A percentile compares a stretch with the other conserved stretches of the same genome.
Evolutionary conservation across 2,329 filamentous ascomycete species (phyloP).

Genomic region (Fusarium secorum): DNA sequence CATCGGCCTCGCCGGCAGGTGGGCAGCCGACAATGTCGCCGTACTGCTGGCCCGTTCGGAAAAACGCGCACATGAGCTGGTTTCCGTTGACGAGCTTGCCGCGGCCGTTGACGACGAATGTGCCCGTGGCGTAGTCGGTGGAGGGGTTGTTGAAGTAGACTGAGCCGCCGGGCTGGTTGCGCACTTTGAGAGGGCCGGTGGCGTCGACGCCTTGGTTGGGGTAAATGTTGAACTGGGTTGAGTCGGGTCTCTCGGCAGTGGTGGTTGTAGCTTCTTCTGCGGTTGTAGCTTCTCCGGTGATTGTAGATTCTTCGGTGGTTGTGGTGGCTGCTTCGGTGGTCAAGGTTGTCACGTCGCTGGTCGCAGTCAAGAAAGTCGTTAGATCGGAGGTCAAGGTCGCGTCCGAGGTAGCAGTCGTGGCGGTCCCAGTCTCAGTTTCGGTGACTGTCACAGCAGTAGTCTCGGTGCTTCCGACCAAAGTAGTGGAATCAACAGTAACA

Average conservation of each 20-base stretch:
- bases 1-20: rapidly evolving
- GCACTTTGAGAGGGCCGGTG: neutral
- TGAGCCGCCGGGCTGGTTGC: neutral
- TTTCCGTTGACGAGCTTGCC: neutral
- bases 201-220: neutral
- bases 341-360: neutral
- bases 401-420: neutral
- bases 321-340: neutral
- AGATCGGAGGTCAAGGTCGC: neutral
- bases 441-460: neutral
- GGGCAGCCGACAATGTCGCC: neutral
- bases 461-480: neutral
- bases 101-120: neutral
- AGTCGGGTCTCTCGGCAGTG: neutral
- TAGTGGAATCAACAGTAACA: neutral
- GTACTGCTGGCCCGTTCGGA: neutral
- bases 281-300: neutral
- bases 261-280: neutral
- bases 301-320: neutral
- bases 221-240: neutral
- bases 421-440: neutral
- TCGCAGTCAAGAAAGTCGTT: neutral
- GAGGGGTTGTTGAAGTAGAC: neutral
- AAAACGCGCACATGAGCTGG: neutral
- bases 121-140: neutral